phyloP scores from a whole-genome alignment of 805 yeast genomes.

The Yamadazyma nakazawae region DNA sequence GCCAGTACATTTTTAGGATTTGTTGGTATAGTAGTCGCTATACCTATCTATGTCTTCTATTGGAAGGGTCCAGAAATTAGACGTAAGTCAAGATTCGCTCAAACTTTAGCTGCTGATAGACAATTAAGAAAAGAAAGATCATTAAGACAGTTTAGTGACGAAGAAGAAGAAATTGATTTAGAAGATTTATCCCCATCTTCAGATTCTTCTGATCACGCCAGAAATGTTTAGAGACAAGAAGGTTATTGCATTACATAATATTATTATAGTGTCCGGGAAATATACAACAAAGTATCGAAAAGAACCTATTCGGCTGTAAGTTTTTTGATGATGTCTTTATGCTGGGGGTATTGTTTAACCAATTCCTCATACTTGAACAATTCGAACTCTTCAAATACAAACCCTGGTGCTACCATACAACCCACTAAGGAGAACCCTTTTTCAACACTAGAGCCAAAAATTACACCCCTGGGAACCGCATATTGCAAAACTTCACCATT shows the following conservation, averaged over 20 bases:
- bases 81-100: constrained; percentile 34
- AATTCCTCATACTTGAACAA: constrained; percentile 17
- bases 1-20: constrained; percentile 37
- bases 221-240: not conserved
- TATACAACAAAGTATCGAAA: no score
- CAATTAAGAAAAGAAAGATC: constrained; percentile 12
- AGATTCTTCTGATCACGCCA: constrained; percentile 5
- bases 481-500: constrained; percentile 19
- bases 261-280: not conserved
- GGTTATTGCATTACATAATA: no score
- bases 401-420: constrained; percentile 24
- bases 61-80: constrained; percentile 39
- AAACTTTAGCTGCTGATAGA: constrained; percentile 31
- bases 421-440: constrained; percentile 20
- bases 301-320: constrained; percentile 12
- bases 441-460: constrained; percentile 22
- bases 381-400: constrained; percentile 21
- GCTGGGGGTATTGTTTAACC: constrained; percentile 17
- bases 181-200: constrained; percentile 8
- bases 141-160: constrained; percentile 1
- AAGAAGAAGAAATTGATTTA: constrained; percentile 11
- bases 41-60: constrained; percentile 37
- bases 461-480: constrained; percentile 20
- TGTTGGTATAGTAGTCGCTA: constrained; percentile 29
- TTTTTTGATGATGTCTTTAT: constrained; percentile 16